Percentiles rank a stretch among this genome's conserved stretches.
Evolutionary conservation across 169 alveolate genomes (phyloP).

Genomic region (Eimeria sp.): DNA sequence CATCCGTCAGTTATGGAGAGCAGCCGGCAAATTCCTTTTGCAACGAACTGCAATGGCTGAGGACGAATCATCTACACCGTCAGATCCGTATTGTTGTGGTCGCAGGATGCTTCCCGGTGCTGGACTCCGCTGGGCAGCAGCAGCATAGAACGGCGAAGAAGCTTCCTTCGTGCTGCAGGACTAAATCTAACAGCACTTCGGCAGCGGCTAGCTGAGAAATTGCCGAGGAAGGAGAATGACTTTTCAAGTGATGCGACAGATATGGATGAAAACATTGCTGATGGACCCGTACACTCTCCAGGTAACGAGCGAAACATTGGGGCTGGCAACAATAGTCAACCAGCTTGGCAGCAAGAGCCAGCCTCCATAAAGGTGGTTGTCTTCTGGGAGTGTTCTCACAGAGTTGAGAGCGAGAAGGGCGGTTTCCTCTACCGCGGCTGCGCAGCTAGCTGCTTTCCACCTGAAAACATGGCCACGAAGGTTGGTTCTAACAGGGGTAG

Average conservation of each 20-base stretch:
- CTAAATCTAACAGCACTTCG: conserved; percentile 51
- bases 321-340: too few relatives aligned
- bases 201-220: background rate
- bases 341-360: too few relatives aligned
- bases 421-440: conserved; percentile 4
- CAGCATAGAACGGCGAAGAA: conserved; percentile 20
- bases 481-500: background rate
- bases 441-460: conserved; percentile 45
- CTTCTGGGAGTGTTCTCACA: background rate
- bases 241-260: background rate
- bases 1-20: background rate
- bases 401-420: background rate
- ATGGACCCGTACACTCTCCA: background rate
- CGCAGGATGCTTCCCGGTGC: conserved; percentile 15
- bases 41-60: too few relatives aligned
- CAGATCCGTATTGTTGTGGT: background rate
- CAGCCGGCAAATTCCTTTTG: too few relatives aligned
- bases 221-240: background rate
- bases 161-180: conserved; percentile 24
- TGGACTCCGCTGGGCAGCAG: conserved; percentile 58
- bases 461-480: conserved; percentile 53
- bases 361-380: too few relatives aligned
- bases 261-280: background rate
- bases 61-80: too few relatives aligned
- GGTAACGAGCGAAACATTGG: too few relatives aligned